A percentile compares a stretch with the other conserved stretches of the same genome.
phyloP scores from a whole-genome alignment of 768 basidiomycete species.

The Rhizopogon sp. region DNA sequence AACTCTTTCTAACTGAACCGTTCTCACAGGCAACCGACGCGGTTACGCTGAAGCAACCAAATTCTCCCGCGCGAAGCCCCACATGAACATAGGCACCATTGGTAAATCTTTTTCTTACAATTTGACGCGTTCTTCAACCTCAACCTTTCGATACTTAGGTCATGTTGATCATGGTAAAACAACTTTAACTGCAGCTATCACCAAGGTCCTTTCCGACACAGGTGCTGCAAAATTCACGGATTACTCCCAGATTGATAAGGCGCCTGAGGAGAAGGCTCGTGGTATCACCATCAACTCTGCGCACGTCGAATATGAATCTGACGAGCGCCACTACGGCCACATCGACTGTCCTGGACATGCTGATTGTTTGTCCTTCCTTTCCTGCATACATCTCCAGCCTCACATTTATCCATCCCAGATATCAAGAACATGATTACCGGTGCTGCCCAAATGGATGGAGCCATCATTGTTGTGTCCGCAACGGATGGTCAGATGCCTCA shows the following conservation, averaged over 20 bases:
- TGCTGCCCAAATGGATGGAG: slow-evolving; percentile 96
- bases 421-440: slow-evolving; percentile 99
- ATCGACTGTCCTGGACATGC: slow-evolving; percentile 98
- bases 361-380: slow-evolving; percentile 59
- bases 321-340: slow-evolving; percentile 88
- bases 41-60: slow-evolving; percentile 68
- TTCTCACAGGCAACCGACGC: slow-evolving; percentile 27
- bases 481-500: slow-evolving; percentile 99
- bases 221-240: slow-evolving; percentile 86
- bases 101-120: slow-evolving; percentile 36
- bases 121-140: slow-evolving; percentile 15
- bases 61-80: slow-evolving; percentile 76
- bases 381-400: slow-evolving; percentile 5
- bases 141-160: slow-evolving; percentile 36
- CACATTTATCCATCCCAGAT: slow-evolving; percentile 39
- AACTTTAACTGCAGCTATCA: slow-evolving; percentile 92
- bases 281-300: slow-evolving; percentile 99
- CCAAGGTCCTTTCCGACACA: slow-evolving; percentile 78
- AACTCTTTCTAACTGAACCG: not conserved
- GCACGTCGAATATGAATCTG: slow-evolving; percentile 98
- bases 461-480: slow-evolving; percentile 94
- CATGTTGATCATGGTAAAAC: slow-evolving; percentile 99
- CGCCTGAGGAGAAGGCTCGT: slow-evolving; percentile 98
- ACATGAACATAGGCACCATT: slow-evolving; percentile 95
- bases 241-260: slow-evolving; percentile 98